phyloP scores from a whole-genome alignment of 495 filamentous ascomycete species.

The Hypoxylon crocopeplum region DNA sequence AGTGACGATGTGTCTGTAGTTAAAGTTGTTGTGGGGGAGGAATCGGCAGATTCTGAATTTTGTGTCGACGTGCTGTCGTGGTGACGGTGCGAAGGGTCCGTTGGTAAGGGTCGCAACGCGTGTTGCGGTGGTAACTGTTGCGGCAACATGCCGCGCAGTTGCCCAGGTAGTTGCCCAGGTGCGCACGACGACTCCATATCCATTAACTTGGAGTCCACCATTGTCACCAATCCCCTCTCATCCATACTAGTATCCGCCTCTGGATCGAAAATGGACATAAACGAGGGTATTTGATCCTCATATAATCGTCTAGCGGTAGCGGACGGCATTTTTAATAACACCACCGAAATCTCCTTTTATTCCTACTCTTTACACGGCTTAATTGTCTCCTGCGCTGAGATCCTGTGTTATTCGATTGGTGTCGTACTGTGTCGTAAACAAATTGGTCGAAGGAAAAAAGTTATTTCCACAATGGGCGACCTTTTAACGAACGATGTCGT shows the following conservation, averaged over 20 bases:
- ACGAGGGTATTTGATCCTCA: conserved; percentile 73
- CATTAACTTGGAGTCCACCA: conserved; percentile 54
- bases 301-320: conserved; percentile 59
- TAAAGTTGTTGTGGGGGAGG: conserved; percentile 91
- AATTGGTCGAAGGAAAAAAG: conserved; percentile 8
- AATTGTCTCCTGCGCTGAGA: background rate
- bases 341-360: conserved; percentile 2
- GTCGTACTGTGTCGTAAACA: conserved; percentile 4
- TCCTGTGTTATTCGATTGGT: conserved; percentile 3
- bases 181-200: conserved; percentile 45
- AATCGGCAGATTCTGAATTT: conserved; percentile 85
- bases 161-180: conserved; percentile 29
- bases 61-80: conserved; percentile 78
- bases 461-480: conserved; percentile 8
- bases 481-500: conserved; percentile 16
- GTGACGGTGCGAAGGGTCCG: conserved; percentile 59
- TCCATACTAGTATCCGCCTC: conserved; percentile 52
- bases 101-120: conserved; percentile 43
- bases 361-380: conserved; percentile 12
- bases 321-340: conserved; percentile 58
- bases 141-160: no score
- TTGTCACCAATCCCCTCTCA: conserved; percentile 50
- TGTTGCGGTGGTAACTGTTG: conserved; percentile 41
- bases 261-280: conserved; percentile 73
- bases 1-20: conserved; percentile 87